These are phyloP conservation scores for Botrytis porri DNA, from an alignment of 2,329 filamentous ascomycete genomes.

Conservation along the genomic window DNA sequence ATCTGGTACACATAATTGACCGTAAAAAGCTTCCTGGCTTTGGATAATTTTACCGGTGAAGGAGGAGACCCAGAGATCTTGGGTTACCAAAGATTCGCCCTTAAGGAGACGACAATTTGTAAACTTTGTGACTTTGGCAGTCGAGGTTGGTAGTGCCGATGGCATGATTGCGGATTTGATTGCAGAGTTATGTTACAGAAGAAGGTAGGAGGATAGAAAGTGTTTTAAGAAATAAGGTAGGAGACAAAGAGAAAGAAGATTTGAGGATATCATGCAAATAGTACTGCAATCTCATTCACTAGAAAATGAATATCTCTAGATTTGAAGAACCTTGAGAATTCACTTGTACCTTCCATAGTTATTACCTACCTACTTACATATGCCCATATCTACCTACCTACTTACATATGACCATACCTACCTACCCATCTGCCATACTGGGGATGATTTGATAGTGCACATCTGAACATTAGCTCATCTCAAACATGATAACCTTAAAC, in stretches of 20 bases:
- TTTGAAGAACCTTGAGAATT: neutral
- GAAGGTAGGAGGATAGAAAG: neutral
- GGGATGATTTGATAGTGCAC: neutral
- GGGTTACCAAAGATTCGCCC: slow-evolving; percentile 61
- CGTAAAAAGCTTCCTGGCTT: slow-evolving; percentile 66
- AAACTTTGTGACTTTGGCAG: slow-evolving; percentile 72
- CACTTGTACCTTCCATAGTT: neutral
- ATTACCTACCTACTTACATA: neutral
- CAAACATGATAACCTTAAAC: slow-evolving; percentile 2
- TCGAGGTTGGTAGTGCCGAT: slow-evolving; percentile 33
- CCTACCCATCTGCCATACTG: neutral
- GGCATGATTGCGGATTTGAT: slow-evolving; percentile 40
- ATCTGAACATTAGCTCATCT: neutral
- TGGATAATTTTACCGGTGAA: slow-evolving; percentile 76
- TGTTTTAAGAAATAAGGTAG: neutral
- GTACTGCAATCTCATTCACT: slow-evolving; percentile 11
- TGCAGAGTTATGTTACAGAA: neutral
- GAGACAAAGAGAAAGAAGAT: slow-evolving; percentile 5
- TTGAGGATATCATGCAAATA: neutral
- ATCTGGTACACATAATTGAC: slow-evolving; percentile 66
- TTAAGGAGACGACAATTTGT: slow-evolving; percentile 81
- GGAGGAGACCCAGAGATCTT: slow-evolving; percentile 88
- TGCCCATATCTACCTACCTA: neutral
- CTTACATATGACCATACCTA: neutral
- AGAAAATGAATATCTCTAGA: neutral